Conservation (phyloP, 305 asterid genomes). For the Solanum aculeatissimum region DNA sequence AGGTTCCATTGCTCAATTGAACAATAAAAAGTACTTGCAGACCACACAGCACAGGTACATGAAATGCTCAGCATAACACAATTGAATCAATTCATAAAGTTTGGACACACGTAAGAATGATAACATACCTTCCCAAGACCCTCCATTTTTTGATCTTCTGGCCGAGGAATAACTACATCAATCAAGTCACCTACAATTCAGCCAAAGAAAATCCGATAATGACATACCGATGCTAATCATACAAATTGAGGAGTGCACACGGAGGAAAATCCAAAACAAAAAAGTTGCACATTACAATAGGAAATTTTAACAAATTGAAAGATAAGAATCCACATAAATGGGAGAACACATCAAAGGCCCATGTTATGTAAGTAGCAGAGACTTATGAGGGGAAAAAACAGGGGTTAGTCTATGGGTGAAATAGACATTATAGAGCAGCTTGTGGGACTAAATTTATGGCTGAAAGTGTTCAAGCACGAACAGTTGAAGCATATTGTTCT, state of each 20-base stretch:
- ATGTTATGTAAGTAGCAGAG: not conserved
- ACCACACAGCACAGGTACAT: not conserved
- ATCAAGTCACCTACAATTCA: slow-evolving; percentile 30
- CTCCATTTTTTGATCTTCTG: slow-evolving; percentile 14
- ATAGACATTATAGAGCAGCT: not conserved
- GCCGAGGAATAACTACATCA: slow-evolving; percentile 34
- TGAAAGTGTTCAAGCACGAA: not conserved
- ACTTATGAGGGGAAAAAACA: not conserved
- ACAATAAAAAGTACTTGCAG: not conserved
- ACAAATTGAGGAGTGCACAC: not conserved
- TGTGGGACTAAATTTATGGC: not conserved
- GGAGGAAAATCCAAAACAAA: not conserved
- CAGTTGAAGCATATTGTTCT: not conserved
- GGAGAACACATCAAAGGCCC: not conserved
- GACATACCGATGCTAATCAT: not conserved
- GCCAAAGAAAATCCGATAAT: not conserved
- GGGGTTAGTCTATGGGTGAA: too few species aligned
- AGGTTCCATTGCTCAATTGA: not conserved
- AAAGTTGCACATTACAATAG: slow-evolving; percentile 3
- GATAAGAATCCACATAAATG: not conserved
- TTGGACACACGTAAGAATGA: not conserved
- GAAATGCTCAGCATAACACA: not conserved
- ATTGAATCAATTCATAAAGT: not conserved
- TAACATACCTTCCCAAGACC: slow-evolving; percentile 33
- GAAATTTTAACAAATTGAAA: not conserved